A percentile compares a stretch with the other conserved stretches of the same genome.
Evolutionary conservation across 2,329 filamentous ascomycete genomes (phyloP).

Genomic region (Seiridium unicorne): DNA sequence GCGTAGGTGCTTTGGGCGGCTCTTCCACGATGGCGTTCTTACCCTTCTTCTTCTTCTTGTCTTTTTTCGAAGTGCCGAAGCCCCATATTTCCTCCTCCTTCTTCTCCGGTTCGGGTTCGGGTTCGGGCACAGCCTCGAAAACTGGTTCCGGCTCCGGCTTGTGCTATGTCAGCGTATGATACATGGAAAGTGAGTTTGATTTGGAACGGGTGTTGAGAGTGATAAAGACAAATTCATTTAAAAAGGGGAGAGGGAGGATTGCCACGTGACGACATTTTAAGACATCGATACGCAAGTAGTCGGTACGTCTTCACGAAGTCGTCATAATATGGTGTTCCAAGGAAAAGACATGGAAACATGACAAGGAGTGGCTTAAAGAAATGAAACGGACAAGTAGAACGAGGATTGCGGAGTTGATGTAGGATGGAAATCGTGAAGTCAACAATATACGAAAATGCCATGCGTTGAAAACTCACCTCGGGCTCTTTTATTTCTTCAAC

Average conservation of each 20-base stretch:
- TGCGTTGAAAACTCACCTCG: neutral
- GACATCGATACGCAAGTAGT: too few species aligned
- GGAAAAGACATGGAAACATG: too few species aligned
- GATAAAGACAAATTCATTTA: too few species aligned
- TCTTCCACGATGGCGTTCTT: constrained; percentile 20
- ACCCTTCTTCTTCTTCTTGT: constrained; percentile 27
- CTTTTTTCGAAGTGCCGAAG: constrained; percentile 17
- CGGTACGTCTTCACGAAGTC: too few species aligned
- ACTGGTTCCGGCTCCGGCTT: constrained; percentile 25
- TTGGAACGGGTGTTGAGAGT: too few species aligned
- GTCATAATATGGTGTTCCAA: too few species aligned
- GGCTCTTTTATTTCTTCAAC: constrained; percentile 12
- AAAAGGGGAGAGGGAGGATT: too few species aligned
- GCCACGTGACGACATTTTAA: too few species aligned
- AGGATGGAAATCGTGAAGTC: neutral
- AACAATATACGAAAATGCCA: neutral
- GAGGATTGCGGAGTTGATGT: too few species aligned
- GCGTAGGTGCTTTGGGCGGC: constrained; percentile 24
- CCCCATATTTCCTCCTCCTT: constrained; percentile 21
- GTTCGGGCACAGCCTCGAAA: constrained; percentile 1
- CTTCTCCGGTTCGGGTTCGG: constrained; percentile 14
- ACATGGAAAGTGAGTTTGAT: too few species aligned
- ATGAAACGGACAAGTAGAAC: too few species aligned
- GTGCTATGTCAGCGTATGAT: constrained; percentile 10
- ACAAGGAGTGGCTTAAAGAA: too few species aligned